Conservation (phyloP, 2,329 filamentous ascomycete species). For the Cryphonectria parasitica region DNA sequence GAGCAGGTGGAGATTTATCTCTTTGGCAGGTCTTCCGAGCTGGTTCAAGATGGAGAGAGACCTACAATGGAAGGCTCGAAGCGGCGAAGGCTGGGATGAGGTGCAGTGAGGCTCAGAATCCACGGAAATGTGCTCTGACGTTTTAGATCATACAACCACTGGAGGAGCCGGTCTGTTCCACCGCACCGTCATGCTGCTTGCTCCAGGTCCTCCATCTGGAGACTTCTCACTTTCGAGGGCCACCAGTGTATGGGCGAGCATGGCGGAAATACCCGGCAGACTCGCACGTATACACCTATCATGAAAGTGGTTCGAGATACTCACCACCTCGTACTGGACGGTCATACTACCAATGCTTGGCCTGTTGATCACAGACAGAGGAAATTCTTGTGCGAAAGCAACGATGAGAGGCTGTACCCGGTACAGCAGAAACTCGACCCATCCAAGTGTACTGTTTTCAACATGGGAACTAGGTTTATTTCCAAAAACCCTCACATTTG, state of each 20-base stretch:
- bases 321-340: neutral
- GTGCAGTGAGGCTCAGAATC: neutral
- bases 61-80: neutral
- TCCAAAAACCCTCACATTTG: neutral
- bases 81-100: neutral
- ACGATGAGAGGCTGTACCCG: neutral
- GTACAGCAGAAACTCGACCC: neutral
- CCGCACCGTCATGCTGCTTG: no score
- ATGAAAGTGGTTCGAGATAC: neutral
- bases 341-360: neutral
- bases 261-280: neutral
- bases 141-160: neutral
- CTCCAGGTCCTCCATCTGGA: neutral
- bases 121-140: neutral
- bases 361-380: neutral
- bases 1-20: conserved; percentile 58
- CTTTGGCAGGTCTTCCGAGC: conserved; percentile 44
- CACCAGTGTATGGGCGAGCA: neutral
- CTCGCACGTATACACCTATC: neutral
- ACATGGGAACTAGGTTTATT: neutral
- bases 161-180: neutral
- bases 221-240: neutral
- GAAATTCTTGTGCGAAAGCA: neutral
- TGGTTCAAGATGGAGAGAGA: neutral
- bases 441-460: neutral